Conservation (phyloP, 2,329 filamentous ascomycete genomes). For the Dichotomopilus funicola region DNA sequence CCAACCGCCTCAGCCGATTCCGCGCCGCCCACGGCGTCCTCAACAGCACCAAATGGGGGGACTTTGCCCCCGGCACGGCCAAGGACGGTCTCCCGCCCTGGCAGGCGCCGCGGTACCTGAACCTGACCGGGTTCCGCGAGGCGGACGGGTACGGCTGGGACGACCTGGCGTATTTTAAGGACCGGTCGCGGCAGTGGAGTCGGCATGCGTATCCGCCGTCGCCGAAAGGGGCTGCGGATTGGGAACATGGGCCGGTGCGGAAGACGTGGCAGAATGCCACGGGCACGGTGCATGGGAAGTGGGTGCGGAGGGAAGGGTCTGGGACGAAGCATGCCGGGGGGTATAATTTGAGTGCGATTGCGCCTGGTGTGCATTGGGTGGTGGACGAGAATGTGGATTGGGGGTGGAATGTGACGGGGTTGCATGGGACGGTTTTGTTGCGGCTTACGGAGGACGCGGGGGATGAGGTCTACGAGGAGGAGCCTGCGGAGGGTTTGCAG, state of each 20-base stretch:
- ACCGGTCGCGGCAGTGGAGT: constrained; percentile 57
- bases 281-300: constrained; percentile 69
- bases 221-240: constrained; percentile 21
- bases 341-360: constrained; percentile 60
- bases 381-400: constrained; percentile 49
- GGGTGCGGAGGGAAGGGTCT: constrained; percentile 54
- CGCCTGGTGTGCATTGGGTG: constrained; percentile 61
- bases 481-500: constrained; percentile 29
- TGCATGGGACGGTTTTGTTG: constrained; percentile 61
- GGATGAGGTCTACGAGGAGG: constrained; percentile 38
- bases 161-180: constrained; percentile 59
- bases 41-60: constrained; percentile 52
- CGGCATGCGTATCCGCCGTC: constrained; percentile 40
- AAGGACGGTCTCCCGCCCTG: constrained; percentile 22
- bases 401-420: constrained; percentile 74
- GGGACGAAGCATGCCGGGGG: constrained; percentile 40
- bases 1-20: constrained; percentile 45
- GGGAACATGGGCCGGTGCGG: constrained; percentile 26
- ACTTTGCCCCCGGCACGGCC: constrained; percentile 43
- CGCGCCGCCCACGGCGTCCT: constrained; percentile 46
- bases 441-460: constrained; percentile 53
- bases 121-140: constrained; percentile 69
- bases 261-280: constrained; percentile 73
- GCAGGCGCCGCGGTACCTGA: constrained; percentile 45
- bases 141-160: constrained; percentile 75